Conservation (phyloP, 495 filamentous ascomycete genomes). For the Glonium stellatum region DNA sequence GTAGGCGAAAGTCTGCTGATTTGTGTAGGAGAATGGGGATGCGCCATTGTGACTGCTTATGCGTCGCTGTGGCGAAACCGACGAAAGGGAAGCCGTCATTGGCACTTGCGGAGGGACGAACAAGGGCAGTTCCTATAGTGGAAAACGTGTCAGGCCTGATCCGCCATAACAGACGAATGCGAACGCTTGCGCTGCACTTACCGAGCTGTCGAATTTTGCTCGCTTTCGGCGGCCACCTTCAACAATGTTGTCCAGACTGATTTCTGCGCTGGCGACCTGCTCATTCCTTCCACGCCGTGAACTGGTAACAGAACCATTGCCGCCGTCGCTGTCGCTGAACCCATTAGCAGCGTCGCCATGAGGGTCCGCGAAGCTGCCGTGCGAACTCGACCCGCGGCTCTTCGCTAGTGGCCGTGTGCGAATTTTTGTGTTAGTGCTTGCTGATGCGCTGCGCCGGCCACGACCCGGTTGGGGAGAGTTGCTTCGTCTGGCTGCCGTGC, state of each 20-base stretch:
- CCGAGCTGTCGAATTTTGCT: constrained; percentile 95
- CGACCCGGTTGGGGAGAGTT: constrained; percentile 68
- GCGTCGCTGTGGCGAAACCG: constrained; percentile 83
- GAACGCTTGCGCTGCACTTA: constrained; percentile 45
- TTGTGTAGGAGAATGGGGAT: constrained; percentile 63
- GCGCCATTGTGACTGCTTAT: constrained; percentile 52
- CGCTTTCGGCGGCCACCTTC: constrained; percentile 92
- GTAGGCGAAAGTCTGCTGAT: constrained; percentile 67
- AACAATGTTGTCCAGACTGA: constrained; percentile 95
- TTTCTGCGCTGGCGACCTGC: constrained; percentile 85
- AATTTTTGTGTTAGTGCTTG: constrained; percentile 51
- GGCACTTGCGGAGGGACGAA: constrained; percentile 93
- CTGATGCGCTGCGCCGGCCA: constrained; percentile 72
- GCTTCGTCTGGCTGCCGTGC: constrained; percentile 67
- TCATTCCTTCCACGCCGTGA: constrained; percentile 70
- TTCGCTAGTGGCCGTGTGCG: constrained; percentile 58
- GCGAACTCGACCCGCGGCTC: constrained; percentile 60
- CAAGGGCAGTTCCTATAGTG: constrained; percentile 75
- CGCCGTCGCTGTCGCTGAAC: constrained; percentile 77
- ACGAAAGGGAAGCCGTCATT: constrained; percentile 78
- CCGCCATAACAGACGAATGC: constrained; percentile 2
- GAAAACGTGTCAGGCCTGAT: constrained; percentile 2
- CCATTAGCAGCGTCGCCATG: constrained; percentile 59
- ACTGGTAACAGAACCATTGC: constrained; percentile 58
- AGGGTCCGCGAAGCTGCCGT: constrained; percentile 52